Evolutionary conservation across 371 early-diverging fungal genomes (phyloP).

Genomic region (Phascolomyces articulosus): DNA sequence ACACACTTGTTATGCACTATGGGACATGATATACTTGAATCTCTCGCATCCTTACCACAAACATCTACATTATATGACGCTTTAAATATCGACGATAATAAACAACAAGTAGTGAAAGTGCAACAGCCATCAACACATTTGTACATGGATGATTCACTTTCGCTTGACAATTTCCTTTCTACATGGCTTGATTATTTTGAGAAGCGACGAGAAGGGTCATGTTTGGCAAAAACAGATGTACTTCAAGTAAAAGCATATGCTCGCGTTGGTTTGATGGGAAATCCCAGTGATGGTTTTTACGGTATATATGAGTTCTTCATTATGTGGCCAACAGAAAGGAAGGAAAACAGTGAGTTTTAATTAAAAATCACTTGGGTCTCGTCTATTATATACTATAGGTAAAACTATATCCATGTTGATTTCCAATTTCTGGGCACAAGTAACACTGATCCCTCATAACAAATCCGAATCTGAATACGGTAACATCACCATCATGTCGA

Average conservation of each 20-base stretch:
- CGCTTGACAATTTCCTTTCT: constrained; percentile 4
- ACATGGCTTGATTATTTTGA: constrained; percentile 21
- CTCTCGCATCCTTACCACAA: not conserved
- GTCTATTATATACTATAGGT: constrained; percentile 22
- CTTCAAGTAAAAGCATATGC: constrained; percentile 56
- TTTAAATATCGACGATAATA: not conserved
- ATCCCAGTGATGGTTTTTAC: constrained; percentile 74
- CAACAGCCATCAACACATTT: not conserved
- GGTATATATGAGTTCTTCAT: constrained; percentile 31
- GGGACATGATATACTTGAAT: not conserved
- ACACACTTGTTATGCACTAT: not conserved
- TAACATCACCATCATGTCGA: constrained; percentile 44
- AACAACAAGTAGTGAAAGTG: not conserved
- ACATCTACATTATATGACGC: not conserved
- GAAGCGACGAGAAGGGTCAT: not conserved
- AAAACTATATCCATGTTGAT: constrained; percentile 68
- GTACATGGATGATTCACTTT: not conserved
- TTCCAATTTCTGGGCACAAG: constrained; percentile 68
- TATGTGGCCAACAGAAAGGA: too few species aligned
- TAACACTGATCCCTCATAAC: constrained; percentile 52
- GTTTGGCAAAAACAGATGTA: constrained; percentile 19
- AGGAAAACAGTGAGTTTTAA: too few species aligned
- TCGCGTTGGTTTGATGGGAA: constrained; percentile 74
- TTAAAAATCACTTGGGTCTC: too few species aligned
- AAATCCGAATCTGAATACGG: constrained; percentile 28